Evolutionary conservation across 2,329 filamentous ascomycete genomes (phyloP).

Genomic region (Fusarium sp.): DNA sequence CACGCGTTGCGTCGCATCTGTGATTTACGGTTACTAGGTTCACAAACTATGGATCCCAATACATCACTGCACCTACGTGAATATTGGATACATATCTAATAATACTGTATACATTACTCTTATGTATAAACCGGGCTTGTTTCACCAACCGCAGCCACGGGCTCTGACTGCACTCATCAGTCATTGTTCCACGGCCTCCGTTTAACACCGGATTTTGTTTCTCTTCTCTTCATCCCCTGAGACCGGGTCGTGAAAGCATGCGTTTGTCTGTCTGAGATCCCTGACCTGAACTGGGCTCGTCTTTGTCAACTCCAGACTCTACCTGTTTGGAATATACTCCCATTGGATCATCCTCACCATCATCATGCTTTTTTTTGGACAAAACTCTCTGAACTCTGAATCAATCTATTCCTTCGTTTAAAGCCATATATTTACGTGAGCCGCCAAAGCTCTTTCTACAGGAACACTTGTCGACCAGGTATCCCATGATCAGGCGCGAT

Average conservation of each 20-base stretch:
- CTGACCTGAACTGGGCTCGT: conserved; percentile 20
- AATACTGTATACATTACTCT: conserved; percentile 1
- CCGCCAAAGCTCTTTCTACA: background rate
- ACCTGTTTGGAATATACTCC: conserved; percentile 20
- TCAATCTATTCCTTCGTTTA: conserved; percentile 10
- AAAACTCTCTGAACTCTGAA: conserved; percentile 8
- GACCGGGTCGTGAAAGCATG: conserved; percentile 16
- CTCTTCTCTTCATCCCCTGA: conserved; percentile 5
- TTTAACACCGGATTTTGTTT: background rate
- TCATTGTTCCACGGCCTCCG: conserved; percentile 21
- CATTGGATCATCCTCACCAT: conserved; percentile 23
- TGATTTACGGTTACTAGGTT: conserved; percentile 8
- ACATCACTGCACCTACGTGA: background rate
- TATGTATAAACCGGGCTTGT: conserved; percentile 30
- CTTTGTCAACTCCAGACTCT: conserved; percentile 21
- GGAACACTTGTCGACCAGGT: conserved; percentile 3
- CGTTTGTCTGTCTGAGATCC: conserved; percentile 12
- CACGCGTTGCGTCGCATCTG: conserved; percentile 25
- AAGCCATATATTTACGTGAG: background rate
- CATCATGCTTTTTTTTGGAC: conserved; percentile 30
- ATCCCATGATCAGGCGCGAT: conserved; percentile 23
- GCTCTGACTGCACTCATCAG: conserved; percentile 30
- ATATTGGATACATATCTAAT: background rate
- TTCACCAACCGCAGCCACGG: conserved; percentile 36
- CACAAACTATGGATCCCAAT: background rate